Base-by-base conservation (phyloP, 148 eudicot genomes). In the Rhododendron mucronatum region DNA sequence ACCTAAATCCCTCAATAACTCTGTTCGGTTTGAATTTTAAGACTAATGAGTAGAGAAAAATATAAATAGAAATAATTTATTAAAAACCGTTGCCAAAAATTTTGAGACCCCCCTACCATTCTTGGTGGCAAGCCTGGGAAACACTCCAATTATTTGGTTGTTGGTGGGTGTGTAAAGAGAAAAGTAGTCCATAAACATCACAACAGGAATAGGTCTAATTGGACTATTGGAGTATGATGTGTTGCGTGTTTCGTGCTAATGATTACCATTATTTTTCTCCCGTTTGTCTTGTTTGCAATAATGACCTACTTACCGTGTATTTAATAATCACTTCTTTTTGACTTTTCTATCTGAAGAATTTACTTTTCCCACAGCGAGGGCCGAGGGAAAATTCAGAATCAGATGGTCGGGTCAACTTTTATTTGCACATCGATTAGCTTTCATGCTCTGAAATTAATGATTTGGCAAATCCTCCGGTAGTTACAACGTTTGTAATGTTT, bases 11-110 rank as follows among this genome's bases (percentile, higher is more conserved):
- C 13, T 48, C 51, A 8, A 9, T 48, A 48, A 5, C 0, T 7
- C 7, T 41, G 45, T 6, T 41, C 8, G 45, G 6, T 41, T 41
- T 6, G 7, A 1, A 1, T 41, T 6, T 6, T 41, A 1, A 41
- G 0, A 41, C 0, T 41, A 41, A 41, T 6, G 8, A 41, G 1
- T 41, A 0, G 0, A 6, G 0, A 6, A 1, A 41, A 5, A 39
- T 0, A 41, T 41, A 41, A 0, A 41, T 41, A 41, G 5, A 41
- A 5, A 41, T 0, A 41, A 0, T 41, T 41, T 41, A 41, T 41
- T 41, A 41, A 41, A 41, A 41, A 41, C 0, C 7, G 7, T 6
- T 0, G 7, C 6, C 6, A 39, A 39, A 5, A 5, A 5, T 5
- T 5, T 39, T 6, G 1, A 41, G 0, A 6, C 7, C 45, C 6